Evolutionary conservation across 176 grass and related monocot species (phyloP), one percentile per base, ranked within the genome.

Genomic region (Eremochloa ophiuroides): DNA sequence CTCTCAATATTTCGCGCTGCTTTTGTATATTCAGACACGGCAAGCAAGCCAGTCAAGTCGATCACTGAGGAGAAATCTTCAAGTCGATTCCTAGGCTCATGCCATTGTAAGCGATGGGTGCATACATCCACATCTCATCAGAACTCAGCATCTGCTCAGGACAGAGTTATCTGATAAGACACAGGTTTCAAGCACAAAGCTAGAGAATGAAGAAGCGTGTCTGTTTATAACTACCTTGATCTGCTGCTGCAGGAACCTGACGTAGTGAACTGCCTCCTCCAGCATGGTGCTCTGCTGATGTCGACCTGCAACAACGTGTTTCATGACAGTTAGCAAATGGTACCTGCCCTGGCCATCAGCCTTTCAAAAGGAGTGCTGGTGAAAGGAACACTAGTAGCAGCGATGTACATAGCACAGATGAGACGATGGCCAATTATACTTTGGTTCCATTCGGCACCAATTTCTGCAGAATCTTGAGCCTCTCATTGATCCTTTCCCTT

Each of bases 201-300:
- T 59, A 59, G 4, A 65, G 33, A 25, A 53, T 22, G 48, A 51
- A 67, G 10, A 28, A 27, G 6, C n/a, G 20, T 51, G 39, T n/a
- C 13, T 40, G 35, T 84, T 26, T 46, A 4, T 46, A 23, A 4
- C 27, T 59, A 97, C 94, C 91, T 93, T 97, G 81, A 97, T 97
- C 78, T 97, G 88, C 53, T 86, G 47, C 83, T 97, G 89, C 81
- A 91, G 87, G 44, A 91, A 93, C 65, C 93, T 97, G n/a, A 93
- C 88, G 81, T 93, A 97, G 6, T 82, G 88, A 66, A 88, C 94
- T 75, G 94, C 91, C 80, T 93, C 88, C 81, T 93, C 91, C 55
- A 97, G 83, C 89, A 93, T 93, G 3, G 91, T 91, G 84, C 94
- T 93, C n/a, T n/a, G n/a, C n/a, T n/a, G 75, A 97, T 93, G 76